Conservation (phyloP, 192 early-diverging fungal genomes). For the Coemansia sp. region DNA sequence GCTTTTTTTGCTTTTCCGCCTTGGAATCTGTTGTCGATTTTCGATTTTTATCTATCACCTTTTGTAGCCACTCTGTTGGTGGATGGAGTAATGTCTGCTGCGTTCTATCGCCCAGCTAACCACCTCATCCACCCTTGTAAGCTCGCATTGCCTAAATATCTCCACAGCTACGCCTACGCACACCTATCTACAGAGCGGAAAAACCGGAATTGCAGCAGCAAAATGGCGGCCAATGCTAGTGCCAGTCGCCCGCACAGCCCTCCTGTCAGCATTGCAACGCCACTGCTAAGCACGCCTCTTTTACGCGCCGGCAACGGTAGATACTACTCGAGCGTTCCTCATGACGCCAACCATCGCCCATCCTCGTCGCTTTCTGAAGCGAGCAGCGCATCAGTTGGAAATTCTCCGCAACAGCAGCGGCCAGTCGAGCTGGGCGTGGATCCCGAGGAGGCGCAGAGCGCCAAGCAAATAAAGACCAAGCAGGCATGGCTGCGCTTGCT, state of each 20-base stretch:
- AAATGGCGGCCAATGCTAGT: constrained; percentile 1
- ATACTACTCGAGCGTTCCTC: constrained; percentile 39
- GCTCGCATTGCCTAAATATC: not conserved
- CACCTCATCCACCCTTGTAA: not conserved
- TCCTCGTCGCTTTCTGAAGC: constrained; percentile 7
- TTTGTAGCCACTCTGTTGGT: not conserved
- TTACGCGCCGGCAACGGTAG: constrained; percentile 22
- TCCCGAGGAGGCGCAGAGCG: constrained; percentile 23
- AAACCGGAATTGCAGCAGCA: not conserved
- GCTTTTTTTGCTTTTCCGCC: not conserved
- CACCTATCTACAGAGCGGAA: not conserved
- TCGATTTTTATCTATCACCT: not conserved
- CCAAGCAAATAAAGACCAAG: constrained; percentile 17
- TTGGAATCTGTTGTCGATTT: not conserved
- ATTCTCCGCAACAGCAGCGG: not conserved
- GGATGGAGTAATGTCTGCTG: constrained; percentile 10
- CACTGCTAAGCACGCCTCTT: constrained; percentile 17
- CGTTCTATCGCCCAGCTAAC: constrained; percentile 4
- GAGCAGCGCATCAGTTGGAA: not conserved
- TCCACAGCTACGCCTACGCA: not conserved
- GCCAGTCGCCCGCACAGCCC: not conserved
- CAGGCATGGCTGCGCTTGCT: constrained; percentile 50
- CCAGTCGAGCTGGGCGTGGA: constrained; percentile 18
- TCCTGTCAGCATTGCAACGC: constrained; percentile 18
- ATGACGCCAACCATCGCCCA: not conserved